A percentile compares a stretch with the other conserved stretches of the same genome.
These are phyloP conservation scores for Fusarium sp. DNA, from an alignment of 2,329 filamentous ascomycete species.

Conservation along the genomic window DNA sequence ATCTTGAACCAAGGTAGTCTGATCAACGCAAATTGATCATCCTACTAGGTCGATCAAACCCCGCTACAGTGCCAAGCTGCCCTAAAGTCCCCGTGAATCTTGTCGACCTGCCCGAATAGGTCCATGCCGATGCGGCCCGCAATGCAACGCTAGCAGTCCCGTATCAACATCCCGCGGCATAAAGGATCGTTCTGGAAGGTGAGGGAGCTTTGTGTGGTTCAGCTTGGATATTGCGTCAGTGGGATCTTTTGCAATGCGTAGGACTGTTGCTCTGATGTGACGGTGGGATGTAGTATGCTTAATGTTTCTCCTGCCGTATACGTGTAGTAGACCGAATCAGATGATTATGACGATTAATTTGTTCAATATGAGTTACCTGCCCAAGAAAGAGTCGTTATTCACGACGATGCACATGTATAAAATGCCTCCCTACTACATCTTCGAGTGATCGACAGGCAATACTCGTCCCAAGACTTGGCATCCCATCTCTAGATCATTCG, in stretches of 20 bases:
- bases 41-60: conserved; percentile 6
- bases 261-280: conserved; percentile 1
- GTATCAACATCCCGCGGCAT: conserved; percentile 24
- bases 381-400: background rate
- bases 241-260: conserved; percentile 16
- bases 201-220: conserved; percentile 7
- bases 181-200: conserved; percentile 33
- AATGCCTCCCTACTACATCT: background rate
- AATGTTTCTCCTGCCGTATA: conserved; percentile 30
- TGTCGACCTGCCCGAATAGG: conserved; percentile 34
- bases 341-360: conserved; percentile 6
- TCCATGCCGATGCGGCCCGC: conserved; percentile 33
- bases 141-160: conserved; percentile 9
- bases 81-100: conserved; percentile 30
- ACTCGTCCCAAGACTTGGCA: background rate
- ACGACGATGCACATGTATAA: background rate
- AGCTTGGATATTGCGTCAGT: conserved; percentile 13
- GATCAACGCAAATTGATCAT: background rate
- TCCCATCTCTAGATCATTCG: background rate
- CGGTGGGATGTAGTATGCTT: background rate
- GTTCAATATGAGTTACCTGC: conserved; percentile 6
- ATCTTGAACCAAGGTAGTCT: background rate
- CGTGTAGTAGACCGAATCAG: background rate
- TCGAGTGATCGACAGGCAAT: background rate
- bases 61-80: conserved; percentile 30